Percentiles rank a stretch among this genome's conserved stretches.
Conservation (phyloP, 352 stramenopile genomes). For the Globisporangium takayamanum region DNA sequence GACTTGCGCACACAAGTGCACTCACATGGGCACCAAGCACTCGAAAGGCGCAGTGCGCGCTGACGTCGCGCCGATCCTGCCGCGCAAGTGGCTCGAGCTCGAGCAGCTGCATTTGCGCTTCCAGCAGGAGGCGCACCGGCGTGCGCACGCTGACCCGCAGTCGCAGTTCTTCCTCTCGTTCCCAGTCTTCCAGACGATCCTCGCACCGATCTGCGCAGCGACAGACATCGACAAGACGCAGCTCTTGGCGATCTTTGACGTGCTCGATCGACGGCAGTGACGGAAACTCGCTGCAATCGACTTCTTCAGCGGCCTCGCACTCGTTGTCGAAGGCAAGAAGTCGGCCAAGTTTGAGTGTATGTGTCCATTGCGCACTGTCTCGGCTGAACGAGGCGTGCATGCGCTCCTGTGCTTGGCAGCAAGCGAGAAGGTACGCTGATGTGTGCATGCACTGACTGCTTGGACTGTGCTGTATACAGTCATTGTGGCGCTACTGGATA, state of each 20-base stretch:
- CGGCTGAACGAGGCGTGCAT: no score
- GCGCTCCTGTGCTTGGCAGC: no score
- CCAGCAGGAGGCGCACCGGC: constrained; percentile 46
- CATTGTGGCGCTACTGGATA: constrained; percentile 54
- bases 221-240: constrained; percentile 28
- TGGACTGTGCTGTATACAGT: constrained; percentile 22
- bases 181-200: constrained; percentile 37
- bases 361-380: constrained; percentile 1
- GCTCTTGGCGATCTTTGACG: constrained; percentile 38
- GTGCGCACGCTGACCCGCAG: constrained; percentile 18
- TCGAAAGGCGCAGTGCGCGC: constrained; percentile 34
- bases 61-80: constrained; percentile 37
- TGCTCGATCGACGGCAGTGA: constrained; percentile 22
- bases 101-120: constrained; percentile 53
- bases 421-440: not conserved
- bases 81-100: constrained; percentile 42
- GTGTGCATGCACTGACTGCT: not conserved
- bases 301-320: constrained; percentile 54
- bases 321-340: constrained; percentile 62
- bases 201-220: constrained; percentile 22
- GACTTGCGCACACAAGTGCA: not conserved
- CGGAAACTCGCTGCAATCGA: constrained; percentile 36
- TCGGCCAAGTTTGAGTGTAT: constrained; percentile 56
- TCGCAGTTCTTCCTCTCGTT: constrained; percentile 53
- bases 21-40: constrained; percentile 46